Conservation (phyloP, 108 stramenopile genomes). For the Fragilariopsis cylindrus region DNA sequence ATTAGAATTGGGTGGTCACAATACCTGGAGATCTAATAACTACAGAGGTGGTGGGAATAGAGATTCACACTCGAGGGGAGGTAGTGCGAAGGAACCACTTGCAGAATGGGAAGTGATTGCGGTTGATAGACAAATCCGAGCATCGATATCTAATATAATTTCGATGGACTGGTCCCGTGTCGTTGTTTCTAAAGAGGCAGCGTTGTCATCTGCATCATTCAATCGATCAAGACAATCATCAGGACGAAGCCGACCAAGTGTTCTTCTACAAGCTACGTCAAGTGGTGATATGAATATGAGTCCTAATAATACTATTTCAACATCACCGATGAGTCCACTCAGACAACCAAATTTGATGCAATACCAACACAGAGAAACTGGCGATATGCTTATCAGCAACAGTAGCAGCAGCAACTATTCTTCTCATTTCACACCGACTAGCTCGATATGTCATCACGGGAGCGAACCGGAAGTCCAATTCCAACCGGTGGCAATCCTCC, state of each 20-base stretch:
- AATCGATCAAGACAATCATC: constrained; percentile 16
- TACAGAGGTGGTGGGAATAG: constrained; percentile 41
- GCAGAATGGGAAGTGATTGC: constrained; percentile 85
- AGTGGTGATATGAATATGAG: constrained; percentile 41
- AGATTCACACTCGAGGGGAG: constrained; percentile 23
- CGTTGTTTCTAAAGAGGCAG: constrained; percentile 28
- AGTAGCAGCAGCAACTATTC: not conserved
- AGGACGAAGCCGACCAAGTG: constrained; percentile 1
- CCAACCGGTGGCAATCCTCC: constrained; percentile 8
- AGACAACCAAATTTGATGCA: constrained; percentile 30
- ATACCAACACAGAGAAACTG: no score
- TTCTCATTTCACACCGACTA: not conserved
- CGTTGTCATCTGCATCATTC: constrained; percentile 21
- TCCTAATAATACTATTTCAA: constrained; percentile 25
- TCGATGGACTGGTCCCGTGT: constrained; percentile 75
- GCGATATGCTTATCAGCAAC: no score
- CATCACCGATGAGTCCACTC: constrained; percentile 37
- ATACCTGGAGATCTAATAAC: constrained; percentile 25
- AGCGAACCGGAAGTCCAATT: constrained; percentile 35
- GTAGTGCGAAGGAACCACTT: constrained; percentile 49
- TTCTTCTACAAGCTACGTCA: constrained; percentile 14
- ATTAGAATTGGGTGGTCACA: constrained; percentile 28
- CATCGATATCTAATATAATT: constrained; percentile 69
- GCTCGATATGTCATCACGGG: not conserved
- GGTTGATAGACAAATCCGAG: constrained; percentile 64